These are phyloP conservation scores for Penicillium italicum DNA, from an alignment of 2,329 filamentous ascomycete genomes.

Conservation along the genomic window DNA sequence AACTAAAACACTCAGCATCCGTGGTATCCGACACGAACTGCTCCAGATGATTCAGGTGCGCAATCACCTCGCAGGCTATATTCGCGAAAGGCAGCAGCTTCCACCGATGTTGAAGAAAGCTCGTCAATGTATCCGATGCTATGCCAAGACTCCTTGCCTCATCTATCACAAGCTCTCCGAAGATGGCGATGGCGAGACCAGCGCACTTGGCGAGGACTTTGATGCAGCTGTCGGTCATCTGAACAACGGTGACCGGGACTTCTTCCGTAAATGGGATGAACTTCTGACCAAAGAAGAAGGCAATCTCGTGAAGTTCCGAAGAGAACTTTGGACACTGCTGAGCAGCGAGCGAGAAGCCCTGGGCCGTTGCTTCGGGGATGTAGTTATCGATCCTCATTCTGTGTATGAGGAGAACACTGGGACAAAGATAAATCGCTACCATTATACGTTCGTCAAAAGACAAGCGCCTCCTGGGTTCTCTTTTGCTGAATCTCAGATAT, in stretches of 20 bases:
- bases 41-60: constrained; percentile 96
- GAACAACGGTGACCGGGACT: constrained; percentile 69
- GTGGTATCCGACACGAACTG: constrained; percentile 79
- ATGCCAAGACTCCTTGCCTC: constrained; percentile 86
- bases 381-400: constrained; percentile 77
- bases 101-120: constrained; percentile 82
- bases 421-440: constrained; percentile 85
- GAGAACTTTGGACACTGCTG: constrained; percentile 94
- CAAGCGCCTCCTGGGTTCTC: constrained; percentile 63
- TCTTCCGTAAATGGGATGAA: constrained; percentile 93
- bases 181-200: constrained; percentile 73
- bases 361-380: constrained; percentile 83
- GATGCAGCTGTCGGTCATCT: constrained; percentile 75
- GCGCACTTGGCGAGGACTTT: constrained; percentile 78
- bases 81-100: constrained; percentile 76
- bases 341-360: constrained; percentile 83
- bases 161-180: constrained; percentile 90
- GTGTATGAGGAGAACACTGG: constrained; percentile 64
- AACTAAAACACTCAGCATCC: constrained; percentile 79
- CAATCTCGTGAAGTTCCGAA: constrained; percentile 77
- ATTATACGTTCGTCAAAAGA: constrained; percentile 78
- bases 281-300: constrained; percentile 92
- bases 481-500: constrained; percentile 86
- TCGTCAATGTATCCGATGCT: constrained; percentile 80
- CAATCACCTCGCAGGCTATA: constrained; percentile 80